Percentiles rank a stretch among this genome's conserved stretches.
Conservation (phyloP, 768 basidiomycete species). For the Macrolepiota dolichaula region DNA sequence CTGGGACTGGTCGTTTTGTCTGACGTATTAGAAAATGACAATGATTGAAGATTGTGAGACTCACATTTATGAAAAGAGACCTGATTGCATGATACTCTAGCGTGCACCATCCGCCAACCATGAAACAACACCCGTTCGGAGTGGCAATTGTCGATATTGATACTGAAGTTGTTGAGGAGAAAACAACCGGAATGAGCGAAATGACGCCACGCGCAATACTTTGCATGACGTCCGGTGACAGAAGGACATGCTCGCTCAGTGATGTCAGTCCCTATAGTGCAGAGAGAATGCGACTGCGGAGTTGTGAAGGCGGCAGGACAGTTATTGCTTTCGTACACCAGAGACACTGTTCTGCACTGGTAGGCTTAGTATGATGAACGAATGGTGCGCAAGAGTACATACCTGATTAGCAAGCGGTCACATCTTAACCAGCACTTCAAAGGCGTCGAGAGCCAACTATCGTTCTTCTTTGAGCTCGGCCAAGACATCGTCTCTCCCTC, state of each 20-base stretch:
- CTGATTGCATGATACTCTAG: background rate
- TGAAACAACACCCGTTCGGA: background rate
- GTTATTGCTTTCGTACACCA: conserved; percentile 64
- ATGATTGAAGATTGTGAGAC: conserved; percentile 24
- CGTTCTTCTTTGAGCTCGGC: conserved; percentile 47
- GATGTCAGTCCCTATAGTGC: conserved; percentile 45
- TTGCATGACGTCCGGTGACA: conserved; percentile 44
- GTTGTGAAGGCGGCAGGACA: conserved; percentile 36
- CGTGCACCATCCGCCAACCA: background rate
- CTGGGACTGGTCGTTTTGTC: conserved; percentile 47
- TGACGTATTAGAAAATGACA: conserved; percentile 3
- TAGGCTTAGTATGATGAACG: conserved; percentile 23
- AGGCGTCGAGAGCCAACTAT: conserved; percentile 54
- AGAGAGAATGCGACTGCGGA: conserved; percentile 48
- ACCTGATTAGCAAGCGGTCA: conserved; percentile 63
- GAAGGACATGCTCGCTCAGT: conserved; percentile 37
- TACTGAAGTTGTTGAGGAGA: background rate
- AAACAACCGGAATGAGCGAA: conserved; percentile 42
- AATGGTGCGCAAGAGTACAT: background rate
- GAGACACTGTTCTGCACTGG: conserved; percentile 54
- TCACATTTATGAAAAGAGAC: background rate
- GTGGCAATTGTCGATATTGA: background rate
- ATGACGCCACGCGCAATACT: conserved; percentile 52
- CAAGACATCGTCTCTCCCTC: conserved; percentile 13
- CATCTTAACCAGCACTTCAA: conserved; percentile 52